Conservation (phyloP, 129 eudicot species). For the Centaurea solstitialis region DNA sequence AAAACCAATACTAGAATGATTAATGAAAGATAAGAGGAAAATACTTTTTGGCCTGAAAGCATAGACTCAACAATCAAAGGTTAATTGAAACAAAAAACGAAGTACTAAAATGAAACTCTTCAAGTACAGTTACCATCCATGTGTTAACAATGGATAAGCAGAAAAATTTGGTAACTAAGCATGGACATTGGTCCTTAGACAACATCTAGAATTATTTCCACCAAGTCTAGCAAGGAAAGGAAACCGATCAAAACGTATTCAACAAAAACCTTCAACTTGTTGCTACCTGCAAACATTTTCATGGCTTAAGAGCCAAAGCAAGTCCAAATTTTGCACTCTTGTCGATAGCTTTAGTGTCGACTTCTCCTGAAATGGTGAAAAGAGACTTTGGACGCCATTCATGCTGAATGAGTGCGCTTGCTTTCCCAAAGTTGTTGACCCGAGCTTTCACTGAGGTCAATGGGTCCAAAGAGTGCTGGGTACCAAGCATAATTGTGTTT, state of each 20-base stretch:
- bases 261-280: constrained; percentile 8
- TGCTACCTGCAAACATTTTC: constrained; percentile 14
- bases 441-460: constrained; percentile 74
- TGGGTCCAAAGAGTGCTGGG: constrained; percentile 74
- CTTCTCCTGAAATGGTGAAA: constrained; percentile 75
- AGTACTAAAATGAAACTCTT: constrained; percentile 24
- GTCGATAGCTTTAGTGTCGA: constrained; percentile 75
- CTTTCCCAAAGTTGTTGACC: constrained; percentile 77
- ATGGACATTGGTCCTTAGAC: constrained; percentile 19
- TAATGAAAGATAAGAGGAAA: neutral
- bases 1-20: neutral
- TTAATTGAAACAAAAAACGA: constrained; percentile 6
- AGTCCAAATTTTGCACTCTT: constrained; percentile 89
- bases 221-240: constrained; percentile 25
- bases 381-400: constrained; percentile 93
- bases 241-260: constrained; percentile 25
- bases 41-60: neutral
- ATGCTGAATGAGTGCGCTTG: constrained; percentile 77
- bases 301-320: constrained; percentile 91
- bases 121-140: constrained; percentile 18
- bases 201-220: constrained; percentile 43
- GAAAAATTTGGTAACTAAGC: constrained; percentile 14
- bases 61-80: neutral
- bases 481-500: constrained; percentile 76
- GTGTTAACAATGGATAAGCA: constrained; percentile 15